phyloP scores from a whole-genome alignment of 495 filamentous ascomycete genomes.

The Xylaria bambusicola region DNA sequence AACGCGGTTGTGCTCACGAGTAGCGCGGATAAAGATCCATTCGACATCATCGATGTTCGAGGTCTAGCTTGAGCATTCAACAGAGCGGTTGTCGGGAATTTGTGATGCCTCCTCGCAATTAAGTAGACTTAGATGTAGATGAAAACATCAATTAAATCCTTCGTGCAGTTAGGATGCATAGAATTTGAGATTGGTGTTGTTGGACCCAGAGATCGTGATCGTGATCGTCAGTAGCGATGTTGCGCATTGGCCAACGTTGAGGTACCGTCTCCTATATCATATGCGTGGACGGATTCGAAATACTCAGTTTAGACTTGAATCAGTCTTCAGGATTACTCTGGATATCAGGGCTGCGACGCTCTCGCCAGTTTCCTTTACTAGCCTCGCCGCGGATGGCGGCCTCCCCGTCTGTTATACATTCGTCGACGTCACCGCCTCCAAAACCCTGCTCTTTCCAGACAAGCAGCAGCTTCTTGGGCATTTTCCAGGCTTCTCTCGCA shows the following conservation, averaged over 20 bases:
- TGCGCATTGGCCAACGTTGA: neutral
- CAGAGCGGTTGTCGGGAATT: neutral
- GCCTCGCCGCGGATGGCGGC: constrained; percentile 41
- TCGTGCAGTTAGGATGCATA: neutral
- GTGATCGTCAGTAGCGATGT: neutral
- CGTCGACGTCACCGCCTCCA: constrained; percentile 50
- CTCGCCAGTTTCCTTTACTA: constrained; percentile 31
- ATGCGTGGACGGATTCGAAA: neutral
- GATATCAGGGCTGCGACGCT: constrained; percentile 15
- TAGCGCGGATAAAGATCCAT: constrained; percentile 73
- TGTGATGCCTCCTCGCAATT: neutral
- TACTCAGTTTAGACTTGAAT: neutral
- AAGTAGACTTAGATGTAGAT: neutral
- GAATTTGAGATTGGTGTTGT: neutral
- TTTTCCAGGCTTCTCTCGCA: constrained; percentile 60
- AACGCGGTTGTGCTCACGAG: constrained; percentile 71
- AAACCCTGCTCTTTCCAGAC: constrained; percentile 54
- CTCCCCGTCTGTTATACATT: constrained; percentile 56
- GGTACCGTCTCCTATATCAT: neutral
- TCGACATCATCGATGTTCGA: constrained; percentile 47
- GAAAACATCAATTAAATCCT: neutral
- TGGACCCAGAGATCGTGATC: neutral
- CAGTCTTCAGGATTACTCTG: constrained; percentile 9
- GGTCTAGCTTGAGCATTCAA: constrained; percentile 18
- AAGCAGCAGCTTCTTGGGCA: constrained; percentile 52